These are phyloP conservation scores for Francoa sonchifolia DNA, from an alignment of 441 rosid species.

Conservation along the genomic window DNA sequence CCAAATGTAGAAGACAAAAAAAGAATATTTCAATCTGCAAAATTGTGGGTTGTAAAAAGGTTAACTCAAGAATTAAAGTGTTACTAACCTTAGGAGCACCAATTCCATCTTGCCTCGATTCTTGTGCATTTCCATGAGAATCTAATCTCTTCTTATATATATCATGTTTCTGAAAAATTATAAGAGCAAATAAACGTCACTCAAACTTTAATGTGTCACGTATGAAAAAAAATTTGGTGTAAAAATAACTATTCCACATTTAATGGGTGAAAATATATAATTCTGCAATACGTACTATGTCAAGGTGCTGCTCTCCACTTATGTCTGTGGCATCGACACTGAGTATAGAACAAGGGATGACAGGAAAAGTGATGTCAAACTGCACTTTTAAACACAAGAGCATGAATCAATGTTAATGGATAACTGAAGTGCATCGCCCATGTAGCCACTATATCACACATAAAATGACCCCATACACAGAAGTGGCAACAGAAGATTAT, in stretches of 20 bases:
- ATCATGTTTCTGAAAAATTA: slow-evolving; percentile 45
- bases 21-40: not conserved
- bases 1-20: not conserved
- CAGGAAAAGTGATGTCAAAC: slow-evolving; percentile 94
- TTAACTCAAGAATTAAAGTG: not conserved
- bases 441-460: no score
- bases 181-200: slow-evolving; percentile 1
- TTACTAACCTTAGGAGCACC: slow-evolving; percentile 41
- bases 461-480: no score
- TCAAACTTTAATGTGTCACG: slow-evolving; percentile 2
- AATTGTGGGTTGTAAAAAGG: not conserved
- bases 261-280: not conserved
- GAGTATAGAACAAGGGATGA: slow-evolving; percentile 81
- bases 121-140: slow-evolving; percentile 34
- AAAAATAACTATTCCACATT: not conserved
- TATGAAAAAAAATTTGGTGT: not conserved
- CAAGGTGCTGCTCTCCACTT: slow-evolving; percentile 92
- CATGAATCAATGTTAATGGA: not conserved
- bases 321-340: slow-evolving; percentile 95
- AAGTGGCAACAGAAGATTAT: no score
- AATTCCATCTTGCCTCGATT: slow-evolving; percentile 36
- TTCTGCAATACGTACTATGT: slow-evolving; percentile 50
- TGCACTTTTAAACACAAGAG: slow-evolving; percentile 21
- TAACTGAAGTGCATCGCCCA: no score
- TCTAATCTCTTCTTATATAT: slow-evolving; percentile 39